Evolutionary conservation across 768 basidiomycete species (phyloP).

Genomic region (Mycena pura): DNA sequence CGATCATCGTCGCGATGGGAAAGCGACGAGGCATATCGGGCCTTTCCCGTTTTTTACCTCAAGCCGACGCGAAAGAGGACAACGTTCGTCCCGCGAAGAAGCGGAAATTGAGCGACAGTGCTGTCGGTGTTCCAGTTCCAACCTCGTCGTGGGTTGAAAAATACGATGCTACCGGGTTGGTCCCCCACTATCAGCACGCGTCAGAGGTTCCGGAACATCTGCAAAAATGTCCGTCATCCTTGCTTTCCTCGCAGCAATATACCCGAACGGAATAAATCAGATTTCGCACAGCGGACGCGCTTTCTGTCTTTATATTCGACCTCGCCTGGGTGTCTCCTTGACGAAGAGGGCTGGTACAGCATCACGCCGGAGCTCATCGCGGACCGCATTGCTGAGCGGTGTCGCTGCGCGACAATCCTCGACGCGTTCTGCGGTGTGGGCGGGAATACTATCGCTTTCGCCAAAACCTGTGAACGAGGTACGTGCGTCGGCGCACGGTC

Average conservation of each 20-base stretch:
- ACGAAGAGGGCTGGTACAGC: constrained; percentile 98
- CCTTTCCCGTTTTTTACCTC: constrained; percentile 50
- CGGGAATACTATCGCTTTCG: constrained; percentile 97
- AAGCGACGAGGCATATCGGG: constrained; percentile 53
- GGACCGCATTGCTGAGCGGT: constrained; percentile 89
- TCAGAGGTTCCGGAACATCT: constrained; percentile 79
- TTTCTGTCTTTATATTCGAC: constrained; percentile 81
- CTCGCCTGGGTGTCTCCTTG: constrained; percentile 79
- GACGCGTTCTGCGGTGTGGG: constrained; percentile 99
- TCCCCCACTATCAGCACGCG: constrained; percentile 68
- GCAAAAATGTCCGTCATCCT: constrained; percentile 73
- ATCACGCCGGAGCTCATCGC: constrained; percentile 96
- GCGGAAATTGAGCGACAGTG: constrained; percentile 32
- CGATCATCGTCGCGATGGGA: constrained; percentile 35
- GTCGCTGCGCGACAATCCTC: constrained; percentile 82
- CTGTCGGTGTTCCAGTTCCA: constrained; percentile 21
- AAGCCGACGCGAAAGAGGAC: constrained; percentile 35
- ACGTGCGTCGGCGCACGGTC: constrained; percentile 39
- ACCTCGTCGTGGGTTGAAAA: constrained; percentile 42
- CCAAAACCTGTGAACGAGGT: constrained; percentile 95
- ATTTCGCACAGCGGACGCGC: constrained; percentile 84
- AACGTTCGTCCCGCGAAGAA: constrained; percentile 43
- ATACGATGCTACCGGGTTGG: constrained; percentile 77
- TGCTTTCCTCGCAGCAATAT: neutral
- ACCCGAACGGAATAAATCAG: constrained; percentile 46